Base-by-base conservation (phyloP, 129 eudicot species). In the Helichrysum umbraculigerum region DNA sequence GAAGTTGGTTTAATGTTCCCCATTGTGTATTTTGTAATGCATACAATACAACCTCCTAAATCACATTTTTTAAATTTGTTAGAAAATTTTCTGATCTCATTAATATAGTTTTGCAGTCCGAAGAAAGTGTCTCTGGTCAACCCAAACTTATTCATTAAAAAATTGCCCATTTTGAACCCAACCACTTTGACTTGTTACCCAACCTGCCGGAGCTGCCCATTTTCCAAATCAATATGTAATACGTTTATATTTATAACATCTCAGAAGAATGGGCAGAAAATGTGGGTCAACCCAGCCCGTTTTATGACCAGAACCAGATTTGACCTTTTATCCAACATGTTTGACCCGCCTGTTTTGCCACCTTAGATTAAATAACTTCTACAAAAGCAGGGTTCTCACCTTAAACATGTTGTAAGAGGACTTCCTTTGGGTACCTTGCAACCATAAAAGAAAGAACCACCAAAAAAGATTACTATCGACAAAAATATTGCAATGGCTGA, bases 381-480 rank as follows among this genome's bases (percentile, higher is more conserved):
- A 22, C n/a, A 73, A 64, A 68, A 63, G 71, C 29, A 5, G 10
- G 10, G 34, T 21, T 8, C 78, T 66, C 62, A 92, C 98, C 98
- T 92, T 92, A 69, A 57, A 66, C 74, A 92, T 86, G 90, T 90
- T 54, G 94, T 83, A 14, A 92, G 86, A n/a, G 98, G 98, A 77
- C 94, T 89, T 61, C 94, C 98, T 50, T 42, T 28, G 22, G 98
- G 98, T 29, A 86, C 81, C 68, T 83, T 92, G 89, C 89, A 89
- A 79, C 86, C 61, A 68, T 92, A 92, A 65, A 86, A 86, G 3
- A 44, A 33, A 11, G 98, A 84, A 25, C 98, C 98, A 0, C 68
- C 79, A 6, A 85, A 72, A 44, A 90, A 85, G 10, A 89, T 22
- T 0, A 90, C 83, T 42, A 92, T 86, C 0, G 96, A 90, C 76